phyloP scores from a whole-genome alignment of 768 basidiomycete genomes.

The Hortiboletus flavorubellus region DNA sequence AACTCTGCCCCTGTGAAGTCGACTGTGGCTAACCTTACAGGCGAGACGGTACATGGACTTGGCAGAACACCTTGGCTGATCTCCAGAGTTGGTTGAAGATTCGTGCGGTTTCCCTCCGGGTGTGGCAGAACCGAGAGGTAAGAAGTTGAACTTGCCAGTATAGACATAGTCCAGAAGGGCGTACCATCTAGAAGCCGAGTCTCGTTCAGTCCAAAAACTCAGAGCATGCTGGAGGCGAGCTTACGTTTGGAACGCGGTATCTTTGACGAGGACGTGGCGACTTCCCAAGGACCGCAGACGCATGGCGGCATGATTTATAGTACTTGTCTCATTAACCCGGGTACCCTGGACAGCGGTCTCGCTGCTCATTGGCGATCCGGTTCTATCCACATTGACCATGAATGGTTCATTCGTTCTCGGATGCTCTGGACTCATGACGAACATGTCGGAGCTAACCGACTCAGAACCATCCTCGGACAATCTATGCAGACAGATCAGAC shows the following conservation, averaged over 20 bases:
- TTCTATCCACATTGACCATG: background rate
- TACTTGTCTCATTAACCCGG: background rate
- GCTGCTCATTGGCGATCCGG: background rate
- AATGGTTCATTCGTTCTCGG: background rate
- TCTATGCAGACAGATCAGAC: slow-evolving; percentile 1
- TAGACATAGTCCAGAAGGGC: slow-evolving; percentile 40
- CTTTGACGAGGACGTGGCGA: slow-evolving; percentile 13
- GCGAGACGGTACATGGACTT: slow-evolving; percentile 46
- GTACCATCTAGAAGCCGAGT: slow-evolving; percentile 30
- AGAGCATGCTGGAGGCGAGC: background rate
- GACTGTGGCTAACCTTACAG: slow-evolving; percentile 28
- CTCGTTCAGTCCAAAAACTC: background rate
- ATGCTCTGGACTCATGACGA: slow-evolving; percentile 14
- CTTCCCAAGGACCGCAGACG: slow-evolving; percentile 13
- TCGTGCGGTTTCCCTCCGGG: background rate
- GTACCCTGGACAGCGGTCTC: background rate
- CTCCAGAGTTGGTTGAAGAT: background rate
- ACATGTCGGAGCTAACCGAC: slow-evolving; percentile 16
- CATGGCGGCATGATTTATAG: background rate
- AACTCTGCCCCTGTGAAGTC: too few relatives aligned
- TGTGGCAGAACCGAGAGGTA: slow-evolving; percentile 24
- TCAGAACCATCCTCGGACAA: background rate
- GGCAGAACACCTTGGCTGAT: slow-evolving; percentile 32
- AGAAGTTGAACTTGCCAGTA: slow-evolving; percentile 33
- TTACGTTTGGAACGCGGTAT: slow-evolving; percentile 27